Base-by-base conservation (phyloP, 768 basidiomycete genomes). In the Hygrocybe punicea region DNA sequence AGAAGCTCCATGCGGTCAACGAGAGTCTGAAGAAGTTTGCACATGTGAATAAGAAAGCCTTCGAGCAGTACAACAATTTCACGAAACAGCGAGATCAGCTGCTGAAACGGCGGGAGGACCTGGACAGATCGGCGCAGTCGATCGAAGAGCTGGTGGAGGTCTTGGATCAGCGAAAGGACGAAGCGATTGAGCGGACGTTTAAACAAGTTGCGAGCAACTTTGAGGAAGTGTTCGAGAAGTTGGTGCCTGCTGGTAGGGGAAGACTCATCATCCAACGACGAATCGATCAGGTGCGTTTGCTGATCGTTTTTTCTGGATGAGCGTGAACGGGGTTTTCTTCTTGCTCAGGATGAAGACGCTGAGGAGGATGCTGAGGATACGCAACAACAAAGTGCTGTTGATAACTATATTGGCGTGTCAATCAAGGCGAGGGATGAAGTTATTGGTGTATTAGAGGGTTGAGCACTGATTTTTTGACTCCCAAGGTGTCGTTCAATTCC, bases 21-120 rank as follows among this genome's bases (percentile, higher is more conserved):
- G 95, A 98, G 66, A 83, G 85, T 24, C 76, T 99, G 63, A 96
- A 97, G 71, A 96, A 94, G 70, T 99, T 95, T 65, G 91, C 93
- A 0, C 94, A 98, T 67, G 96, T 98, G 60, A 99, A 99, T 79
- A 99, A 99, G 80, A 98, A 98, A 67, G 97, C 96, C 1, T 96
- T 96, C 67, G 97, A 99, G 69, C 96, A 98, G 70, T 98, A 97
- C 76, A 91, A 84, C 69, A 95, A 93, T 68, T 98, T 98, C 71
- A 97, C 95, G 7, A 98, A 96, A 68, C 96, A 98, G 70, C 88
- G 95, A 1, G 95, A 98, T 67, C 89, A 93, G 63, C 83, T 98
- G 3, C 70, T 90, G 42, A 80, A 86, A 58, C 87, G 97, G 4
- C 83, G 94, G 8, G 89, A 92, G 61, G 97, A 98, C 68, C 79